phyloP scores from a whole-genome alignment of 257 asterid genomes.

The Solanum clarkiae region DNA sequence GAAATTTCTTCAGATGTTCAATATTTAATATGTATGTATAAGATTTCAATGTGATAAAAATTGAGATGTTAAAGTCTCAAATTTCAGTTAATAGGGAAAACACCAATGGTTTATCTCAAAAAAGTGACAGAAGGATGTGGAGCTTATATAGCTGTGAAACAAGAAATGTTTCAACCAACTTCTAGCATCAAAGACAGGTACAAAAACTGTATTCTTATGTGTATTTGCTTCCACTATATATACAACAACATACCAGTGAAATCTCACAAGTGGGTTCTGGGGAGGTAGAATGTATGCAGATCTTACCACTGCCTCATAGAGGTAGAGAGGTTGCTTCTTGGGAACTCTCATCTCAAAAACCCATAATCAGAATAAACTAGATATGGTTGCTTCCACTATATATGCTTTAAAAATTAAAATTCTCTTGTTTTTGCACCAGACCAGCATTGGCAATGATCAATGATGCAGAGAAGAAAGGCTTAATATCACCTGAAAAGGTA shows the following conservation, averaged over 20 bases:
- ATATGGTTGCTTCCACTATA: background rate
- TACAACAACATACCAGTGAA: too few species aligned
- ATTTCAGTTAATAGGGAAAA: slow-evolving; percentile 77
- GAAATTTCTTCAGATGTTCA: background rate
- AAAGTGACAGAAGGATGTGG: slow-evolving; percentile 85
- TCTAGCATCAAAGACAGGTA: slow-evolving; percentile 98
- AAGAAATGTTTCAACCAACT: slow-evolving; percentile 98
- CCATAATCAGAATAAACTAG: too few species aligned
- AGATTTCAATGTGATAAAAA: background rate
- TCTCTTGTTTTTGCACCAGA: slow-evolving; percentile 16
- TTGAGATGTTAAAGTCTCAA: background rate
- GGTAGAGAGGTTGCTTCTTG: too few species aligned
- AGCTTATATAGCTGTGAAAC: slow-evolving; percentile 84
- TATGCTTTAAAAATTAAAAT: background rate
- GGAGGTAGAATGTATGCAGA: too few species aligned
- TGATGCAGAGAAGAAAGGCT: slow-evolving; percentile 84
- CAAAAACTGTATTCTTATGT: background rate
- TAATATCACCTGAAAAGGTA: slow-evolving; percentile 82
- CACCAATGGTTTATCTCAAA: slow-evolving; percentile 85
- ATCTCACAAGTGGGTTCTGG: too few species aligned
- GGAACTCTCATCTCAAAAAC: too few species aligned
- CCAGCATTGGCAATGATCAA: slow-evolving; percentile 82
- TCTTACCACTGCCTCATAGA: too few species aligned
- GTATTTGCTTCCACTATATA: background rate
- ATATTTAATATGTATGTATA: too few species aligned